A percentile compares a stretch with the other conserved stretches of the same genome.
These are phyloP conservation scores for Hansenula lynferdii DNA, from an alignment of 1,139 yeast species.

Conservation along the genomic window DNA sequence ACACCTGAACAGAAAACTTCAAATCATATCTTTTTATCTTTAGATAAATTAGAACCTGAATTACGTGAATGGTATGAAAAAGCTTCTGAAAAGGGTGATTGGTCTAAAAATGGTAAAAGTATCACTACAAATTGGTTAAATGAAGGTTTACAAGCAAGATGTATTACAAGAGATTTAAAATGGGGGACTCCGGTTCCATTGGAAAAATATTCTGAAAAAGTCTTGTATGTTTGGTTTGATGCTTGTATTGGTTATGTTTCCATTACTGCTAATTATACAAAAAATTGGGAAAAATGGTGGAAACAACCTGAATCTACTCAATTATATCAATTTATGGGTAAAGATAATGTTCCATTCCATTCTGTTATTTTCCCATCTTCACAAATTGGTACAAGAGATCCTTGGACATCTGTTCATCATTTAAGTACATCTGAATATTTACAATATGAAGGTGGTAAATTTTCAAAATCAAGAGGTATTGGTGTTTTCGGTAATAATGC, in stretches of 20 bases:
- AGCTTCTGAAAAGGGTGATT: conserved; percentile 65
- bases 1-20: conserved; percentile 78
- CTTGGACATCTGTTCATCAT: conserved; percentile 91
- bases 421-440: conserved; percentile 92
- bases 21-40: conserved; percentile 77
- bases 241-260: conserved; percentile 97
- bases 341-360: conserved; percentile 98
- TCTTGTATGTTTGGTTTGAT: conserved; percentile 97
- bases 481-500: conserved; percentile 99
- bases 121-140: conserved; percentile 92
- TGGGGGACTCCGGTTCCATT: conserved; percentile 99
- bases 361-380: conserved; percentile 96
- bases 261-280: conserved; percentile 89
- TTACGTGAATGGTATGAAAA: conserved; percentile 69
- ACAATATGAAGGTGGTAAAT: conserved; percentile 97
- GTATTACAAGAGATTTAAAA: conserved; percentile 92
- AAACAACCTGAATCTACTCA: conserved; percentile 79
- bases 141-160: conserved; percentile 90
- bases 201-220: conserved; percentile 78
- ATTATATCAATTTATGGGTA: conserved; percentile 97
- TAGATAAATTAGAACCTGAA: conserved; percentile 77
- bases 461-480: conserved; percentile 92
- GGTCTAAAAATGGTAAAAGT: conserved; percentile 89
- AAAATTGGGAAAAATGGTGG: conserved; percentile 90
- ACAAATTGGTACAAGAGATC: conserved; percentile 79